Base-by-base conservation (phyloP, 1,284 basidiomycete species). In the Marasmius fiardii region DNA sequence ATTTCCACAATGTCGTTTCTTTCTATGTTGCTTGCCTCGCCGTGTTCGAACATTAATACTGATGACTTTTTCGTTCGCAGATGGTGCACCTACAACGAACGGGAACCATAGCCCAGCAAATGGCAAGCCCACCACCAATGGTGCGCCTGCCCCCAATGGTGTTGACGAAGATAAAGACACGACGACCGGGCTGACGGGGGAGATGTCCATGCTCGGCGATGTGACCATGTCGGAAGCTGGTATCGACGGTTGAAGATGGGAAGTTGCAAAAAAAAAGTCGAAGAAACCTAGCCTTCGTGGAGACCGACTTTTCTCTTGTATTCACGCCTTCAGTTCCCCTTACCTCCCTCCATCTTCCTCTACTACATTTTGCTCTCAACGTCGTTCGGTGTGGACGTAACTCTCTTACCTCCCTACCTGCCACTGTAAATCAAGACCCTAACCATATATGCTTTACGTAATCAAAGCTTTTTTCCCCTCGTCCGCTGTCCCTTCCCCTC, bases 171-270 rank as follows among this genome's bases (percentile, higher is more conserved):
- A 66, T 23, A 58, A 58, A 47, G 58, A 60, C n/a, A n/a, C n/a
- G n/a, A n/a, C n/a, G 45, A 58, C 52, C 4, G 56, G 61, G 20
- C 59, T 51, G 10, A 28, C 53, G 2, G 71, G 63, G 7, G 74
- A 74, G 58, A 67, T 65, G 39, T 71, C 68, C 34, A 63, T 67
- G 44, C 64, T 71, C 52, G 75, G 68, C 47, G 80, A 82, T 53
- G 67, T 77, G 43, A 75, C 77, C 28, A 72, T 82, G 75, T 74
- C 76, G 34, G 79, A 82, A 58, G 73, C 72, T 31, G 39, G 39
- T 16, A 41, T 41, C 20, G 44, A 45, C 6, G 47, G 6, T 11
- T 49, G 26, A 49, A 14, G 43, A 41, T 6, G 23, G 10, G 16
- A 24, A 45, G 23, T 45, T 16, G 23, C 3, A 44, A 33, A 26